These are phyloP conservation scores for Paracoccidioides lutzii DNA, from an alignment of 2,329 filamentous ascomycete species.

Conservation along the genomic window DNA sequence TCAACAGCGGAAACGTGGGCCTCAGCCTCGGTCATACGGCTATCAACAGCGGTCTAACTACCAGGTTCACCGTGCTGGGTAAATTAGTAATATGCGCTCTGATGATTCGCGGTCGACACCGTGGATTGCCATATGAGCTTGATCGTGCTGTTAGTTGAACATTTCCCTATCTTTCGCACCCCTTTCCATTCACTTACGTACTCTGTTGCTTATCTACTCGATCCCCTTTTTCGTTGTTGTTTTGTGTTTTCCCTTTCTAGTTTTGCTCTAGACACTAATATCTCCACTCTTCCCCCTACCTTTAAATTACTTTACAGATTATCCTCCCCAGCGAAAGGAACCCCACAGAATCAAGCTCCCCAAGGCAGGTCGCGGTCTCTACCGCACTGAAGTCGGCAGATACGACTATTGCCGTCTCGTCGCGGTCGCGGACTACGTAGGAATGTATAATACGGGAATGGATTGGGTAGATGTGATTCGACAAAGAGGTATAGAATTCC, in stretches of 20 bases:
- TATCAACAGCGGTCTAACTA: conserved; percentile 21
- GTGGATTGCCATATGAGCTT: conserved; percentile 42
- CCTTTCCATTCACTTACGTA: no score
- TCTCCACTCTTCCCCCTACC: neutral
- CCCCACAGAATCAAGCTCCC: neutral
- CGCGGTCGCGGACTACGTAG: neutral
- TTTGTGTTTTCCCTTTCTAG: neutral
- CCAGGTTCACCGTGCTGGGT: conserved; percentile 36
- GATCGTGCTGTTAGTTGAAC: conserved; percentile 28
- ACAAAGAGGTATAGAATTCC: neutral
- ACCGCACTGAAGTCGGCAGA: neutral
- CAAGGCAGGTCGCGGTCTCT: neutral
- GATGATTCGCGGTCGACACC: conserved; percentile 43
- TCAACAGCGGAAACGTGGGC: conserved; percentile 19
- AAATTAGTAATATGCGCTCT: conserved; percentile 43
- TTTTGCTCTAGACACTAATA: neutral
- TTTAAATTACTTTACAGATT: neutral
- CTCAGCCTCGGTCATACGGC: conserved; percentile 21
- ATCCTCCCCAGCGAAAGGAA: conserved; percentile 1
- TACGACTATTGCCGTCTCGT: neutral
- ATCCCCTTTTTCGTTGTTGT: neutral
- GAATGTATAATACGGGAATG: neutral
- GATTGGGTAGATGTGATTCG: neutral
- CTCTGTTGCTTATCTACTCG: no score
- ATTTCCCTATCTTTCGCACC: neutral